Base-by-base conservation (phyloP, 1,284 basidiomycete species). In the Coniophora puteana region DNA sequence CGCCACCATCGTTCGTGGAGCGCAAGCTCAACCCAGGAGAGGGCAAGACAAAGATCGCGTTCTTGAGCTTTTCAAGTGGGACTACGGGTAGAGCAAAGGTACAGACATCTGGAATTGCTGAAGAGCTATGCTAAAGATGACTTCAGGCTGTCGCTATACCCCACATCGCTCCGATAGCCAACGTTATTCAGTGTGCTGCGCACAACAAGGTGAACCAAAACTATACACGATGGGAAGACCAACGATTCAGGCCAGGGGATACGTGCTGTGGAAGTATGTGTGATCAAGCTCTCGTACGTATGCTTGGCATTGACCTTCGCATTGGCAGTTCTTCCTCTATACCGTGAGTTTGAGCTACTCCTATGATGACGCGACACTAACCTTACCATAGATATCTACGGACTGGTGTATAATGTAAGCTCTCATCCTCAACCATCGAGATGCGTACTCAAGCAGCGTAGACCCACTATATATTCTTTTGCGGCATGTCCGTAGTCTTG, bases 61-160 rank as follows among this genome's bases (percentile, higher is more conserved):
- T 91, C 49, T 62, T 89, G 27, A 80, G 72, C 37, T 89, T 91
- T 58, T 89, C 85, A 0, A 87, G 82, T 43, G 89, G 89, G 13
- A 92, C 89, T 2, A 92, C 89, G 48, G 89, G 89, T 6, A 79
- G 75, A 52, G 84, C 89, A 2, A 91, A 91, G 72, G 83, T 78
- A 46, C 13, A 34, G 13, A 10, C 26, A 34, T 36, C n/a, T 21
- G 18, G 16, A 32, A 2, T 23, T n/a, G 36, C 18, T 36, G 25
- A 32, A 30, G 22, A 27, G 2, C 4, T 17, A 35, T 10, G 16
- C 21, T 18, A n/a, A 14, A 2, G 8, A 27, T 44, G 30, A 33
- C 18, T 38, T 16, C 7, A 84, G 77, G 87, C 85, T 5, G 80
- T 89, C 18, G 70, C 68, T 11, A 83, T 89, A 46, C 64, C 86